Evolutionary conservation across 2,329 filamentous ascomycete species (phyloP).

Genomic region (Botrytis fabae): DNA sequence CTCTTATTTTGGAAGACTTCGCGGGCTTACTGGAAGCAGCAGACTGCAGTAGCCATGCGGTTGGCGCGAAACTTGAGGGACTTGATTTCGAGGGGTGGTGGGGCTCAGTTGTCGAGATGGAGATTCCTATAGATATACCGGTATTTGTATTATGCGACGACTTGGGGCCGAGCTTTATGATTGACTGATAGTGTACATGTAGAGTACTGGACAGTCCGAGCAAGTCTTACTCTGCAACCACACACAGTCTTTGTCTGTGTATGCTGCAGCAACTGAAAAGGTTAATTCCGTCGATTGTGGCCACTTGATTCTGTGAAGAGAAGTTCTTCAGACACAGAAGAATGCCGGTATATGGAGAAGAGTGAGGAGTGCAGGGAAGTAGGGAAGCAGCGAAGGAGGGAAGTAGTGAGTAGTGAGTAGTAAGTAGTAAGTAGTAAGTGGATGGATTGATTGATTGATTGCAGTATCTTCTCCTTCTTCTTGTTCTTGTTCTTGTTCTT

Average conservation of each 20-base stretch:
- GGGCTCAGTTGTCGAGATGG: constrained; percentile 9
- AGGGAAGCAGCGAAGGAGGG: not conserved
- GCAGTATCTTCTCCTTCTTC: not conserved
- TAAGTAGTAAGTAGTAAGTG: not conserved
- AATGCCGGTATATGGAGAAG: not conserved
- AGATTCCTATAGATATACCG: not conserved
- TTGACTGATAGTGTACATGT: not conserved
- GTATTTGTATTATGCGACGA: constrained; percentile 11
- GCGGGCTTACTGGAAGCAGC: constrained; percentile 17
- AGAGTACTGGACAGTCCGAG: not conserved
- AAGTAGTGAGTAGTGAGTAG: too few relatives aligned
- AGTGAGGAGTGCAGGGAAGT: not conserved
- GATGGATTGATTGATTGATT: not conserved
- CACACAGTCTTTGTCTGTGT: constrained; percentile 6
- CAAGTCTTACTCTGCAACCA: not conserved
- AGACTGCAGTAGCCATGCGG: constrained; percentile 22
- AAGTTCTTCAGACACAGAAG: not conserved
- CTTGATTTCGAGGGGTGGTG: constrained; percentile 14
- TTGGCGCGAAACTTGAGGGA: constrained; percentile 15
- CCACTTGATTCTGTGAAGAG: not conserved
- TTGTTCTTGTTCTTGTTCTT: not conserved
- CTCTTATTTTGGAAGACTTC: constrained; percentile 6
- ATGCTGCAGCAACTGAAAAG: not conserved
- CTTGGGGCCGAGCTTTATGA: constrained; percentile 9
- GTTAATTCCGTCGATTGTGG: not conserved